Conservation (phyloP, 331 rosid genomes). For the Rosa hybrid region DNA sequence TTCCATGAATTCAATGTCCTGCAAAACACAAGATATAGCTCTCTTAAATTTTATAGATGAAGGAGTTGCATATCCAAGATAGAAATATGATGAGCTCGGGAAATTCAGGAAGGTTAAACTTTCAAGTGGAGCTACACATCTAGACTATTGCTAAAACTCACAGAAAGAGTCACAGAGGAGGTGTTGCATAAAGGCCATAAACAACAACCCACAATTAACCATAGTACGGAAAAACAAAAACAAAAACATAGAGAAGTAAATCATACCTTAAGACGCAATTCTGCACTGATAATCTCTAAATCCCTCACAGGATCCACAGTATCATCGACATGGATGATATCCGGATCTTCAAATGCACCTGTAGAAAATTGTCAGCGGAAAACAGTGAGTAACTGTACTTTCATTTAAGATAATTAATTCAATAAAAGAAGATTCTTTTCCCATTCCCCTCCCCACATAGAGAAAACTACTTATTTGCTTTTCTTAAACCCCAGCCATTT, state of each 20-base stretch:
- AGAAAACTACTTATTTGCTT: background rate
- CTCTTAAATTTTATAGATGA: background rate
- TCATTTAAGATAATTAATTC: background rate
- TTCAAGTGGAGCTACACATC: background rate
- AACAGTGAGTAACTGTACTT: background rate
- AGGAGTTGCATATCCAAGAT: background rate
- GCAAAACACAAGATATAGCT: slow-evolving; percentile 21
- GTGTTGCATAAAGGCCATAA: background rate
- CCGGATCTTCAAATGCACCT: slow-evolving; percentile 99
- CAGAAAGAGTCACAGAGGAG: background rate
- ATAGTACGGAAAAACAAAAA: background rate
- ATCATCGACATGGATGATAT: slow-evolving; percentile 95
- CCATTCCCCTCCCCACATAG: background rate
- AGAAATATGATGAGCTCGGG: background rate
- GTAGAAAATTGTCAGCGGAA: background rate
- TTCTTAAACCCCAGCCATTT: background rate
- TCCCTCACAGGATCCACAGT: slow-evolving; percentile 96
- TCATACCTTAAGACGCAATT: slow-evolving; percentile 81
- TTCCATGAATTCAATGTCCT: slow-evolving; percentile 93
- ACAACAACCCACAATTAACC: background rate
- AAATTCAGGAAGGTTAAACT: background rate
- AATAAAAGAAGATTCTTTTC: background rate
- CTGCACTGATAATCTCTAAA: slow-evolving; percentile 82
- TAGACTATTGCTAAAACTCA: background rate
- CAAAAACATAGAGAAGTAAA: background rate